Base-by-base conservation (phyloP, 129 eudicot species). In the Apium graveolens region DNA sequence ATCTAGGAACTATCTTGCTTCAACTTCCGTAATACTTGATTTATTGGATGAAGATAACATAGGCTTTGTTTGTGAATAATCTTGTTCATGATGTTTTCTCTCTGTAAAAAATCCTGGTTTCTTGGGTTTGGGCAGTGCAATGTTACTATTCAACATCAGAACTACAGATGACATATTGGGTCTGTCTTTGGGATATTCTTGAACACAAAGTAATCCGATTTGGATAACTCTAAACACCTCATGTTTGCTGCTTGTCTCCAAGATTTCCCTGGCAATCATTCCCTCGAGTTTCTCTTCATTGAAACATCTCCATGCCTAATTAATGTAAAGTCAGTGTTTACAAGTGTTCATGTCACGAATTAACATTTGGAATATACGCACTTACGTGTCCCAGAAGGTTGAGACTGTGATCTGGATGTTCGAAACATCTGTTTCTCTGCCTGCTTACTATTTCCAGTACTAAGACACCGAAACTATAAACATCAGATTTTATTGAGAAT, bases 71-170 rank as follows among this genome's bases (percentile, higher is more conserved):
- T 43, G 46, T 43, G 37, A 27, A 66, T 24, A 41, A 42, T 73
- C 32, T 31, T 14, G 13, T 69, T 31, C 78, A 27, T 41, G 4
- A 18, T 44, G 38, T 26, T 70, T 85, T 68, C 81, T n/a, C 62
- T 63, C 78, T 0, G 31, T 32, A 10, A 81, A 79, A 20, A 79
- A 82, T 11, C 85, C 85, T 38, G 88, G 85, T 20, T 78, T 60
- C 24, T 71, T 70, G 9, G 84, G 82, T 7, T 81, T 37, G 13
- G 88, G 79, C 39, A 85, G 18, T 5, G 70, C 86, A 26, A 81
- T 84, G 8, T 85, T 86, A 60, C 60, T 79, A 42, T 76, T 55
- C 75, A 89, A 34, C 89, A 85, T 89, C 24, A 78, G 34, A 75
- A 84, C 60, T 46, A 89, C 90, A 0, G 92, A 48, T 38, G 46